Evolutionary conservation across 129 eudicot genomes (phyloP), one percentile per base, ranked within the genome.

Genomic region (Tagetes patula): DNA sequence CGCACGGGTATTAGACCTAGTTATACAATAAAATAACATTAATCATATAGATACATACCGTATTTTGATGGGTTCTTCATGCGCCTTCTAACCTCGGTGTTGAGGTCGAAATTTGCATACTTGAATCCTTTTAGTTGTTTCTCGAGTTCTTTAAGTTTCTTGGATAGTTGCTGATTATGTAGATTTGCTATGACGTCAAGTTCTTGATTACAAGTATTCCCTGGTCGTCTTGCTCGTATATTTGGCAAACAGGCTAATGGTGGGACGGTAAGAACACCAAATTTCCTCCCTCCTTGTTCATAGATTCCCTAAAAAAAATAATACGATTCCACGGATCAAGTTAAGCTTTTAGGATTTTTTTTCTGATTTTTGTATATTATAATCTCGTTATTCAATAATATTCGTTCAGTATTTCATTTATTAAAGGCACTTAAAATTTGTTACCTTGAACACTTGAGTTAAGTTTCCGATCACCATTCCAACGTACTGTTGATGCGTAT

Each of bases 31-130:
- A 20, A 20, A 20, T 20, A 20, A 20, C 27, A 20, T 20, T 20
- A 20, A 20, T 20, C 27, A 20, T 20, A 20, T 20, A 20, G 27
- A 40, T 66, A 37, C 4, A 14, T 61, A 82, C 86, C 88, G 40
- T 80, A 80, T 72, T 42, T 72, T 5, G 80, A 39, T 34, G 79
- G 79, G 39, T 76, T 36, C 2, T 66, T 31, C 48, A 77, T 33
- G 13, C 82, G 56, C 1, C 64, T 31, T 30, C 12, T 31, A 31
- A 70, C 6, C 46, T 53, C 36, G 1, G 75, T 55, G 34, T 32
- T 43, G 48, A 72, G 3, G 47, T 84, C 88, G 11, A 60, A 81
- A 12, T 67, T 41, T 20, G 85, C 72, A 43, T 77, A 84, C 49
- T 14, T 69, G 77, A 80, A 84, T 31, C 85, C 83, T 31, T 67